Evolutionary conservation across 2,329 filamentous ascomycete species (phyloP).

Genomic region (Penicillium hordei): DNA sequence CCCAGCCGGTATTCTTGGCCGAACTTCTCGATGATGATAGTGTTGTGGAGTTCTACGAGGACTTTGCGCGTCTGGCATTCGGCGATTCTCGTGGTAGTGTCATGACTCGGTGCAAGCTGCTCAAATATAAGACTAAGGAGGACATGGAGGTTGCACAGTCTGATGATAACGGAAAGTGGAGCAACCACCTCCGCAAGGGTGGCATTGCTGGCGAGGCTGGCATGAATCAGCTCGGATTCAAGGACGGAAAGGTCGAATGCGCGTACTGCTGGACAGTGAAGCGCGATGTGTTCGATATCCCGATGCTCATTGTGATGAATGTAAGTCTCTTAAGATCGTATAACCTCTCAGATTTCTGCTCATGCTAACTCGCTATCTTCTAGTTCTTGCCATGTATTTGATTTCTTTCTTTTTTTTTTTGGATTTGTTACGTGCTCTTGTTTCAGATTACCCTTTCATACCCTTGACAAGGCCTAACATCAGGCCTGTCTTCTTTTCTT

Average conservation of each 20-base stretch:
- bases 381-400: constrained; percentile 51
- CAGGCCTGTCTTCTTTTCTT: constrained; percentile 15
- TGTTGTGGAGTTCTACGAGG: constrained; percentile 92
- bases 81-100: constrained; percentile 85
- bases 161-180: constrained; percentile 50
- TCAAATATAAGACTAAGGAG: constrained; percentile 84
- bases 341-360: not conserved
- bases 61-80: constrained; percentile 90
- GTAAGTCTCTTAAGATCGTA: constrained; percentile 58
- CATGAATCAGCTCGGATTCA: constrained; percentile 74
- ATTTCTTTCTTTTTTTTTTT: constrained; percentile 24
- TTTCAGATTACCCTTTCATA: constrained; percentile 17
- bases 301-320: constrained; percentile 97
- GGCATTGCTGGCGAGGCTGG: constrained; percentile 58
- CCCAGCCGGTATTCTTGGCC: constrained; percentile 82
- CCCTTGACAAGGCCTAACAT: constrained; percentile 10
- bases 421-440: constrained; percentile 4
- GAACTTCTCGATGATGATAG: constrained; percentile 92
- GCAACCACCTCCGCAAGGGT: constrained; percentile 45
- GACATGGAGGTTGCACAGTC: constrained; percentile 44
- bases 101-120: constrained; percentile 76
- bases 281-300: constrained; percentile 95
- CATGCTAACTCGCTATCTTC: constrained; percentile 12
- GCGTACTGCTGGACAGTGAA: constrained; percentile 97
- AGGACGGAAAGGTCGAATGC: constrained; percentile 89